Conservation (phyloP, 257 asterid species). For the Hygrophila difformis region DNA sequence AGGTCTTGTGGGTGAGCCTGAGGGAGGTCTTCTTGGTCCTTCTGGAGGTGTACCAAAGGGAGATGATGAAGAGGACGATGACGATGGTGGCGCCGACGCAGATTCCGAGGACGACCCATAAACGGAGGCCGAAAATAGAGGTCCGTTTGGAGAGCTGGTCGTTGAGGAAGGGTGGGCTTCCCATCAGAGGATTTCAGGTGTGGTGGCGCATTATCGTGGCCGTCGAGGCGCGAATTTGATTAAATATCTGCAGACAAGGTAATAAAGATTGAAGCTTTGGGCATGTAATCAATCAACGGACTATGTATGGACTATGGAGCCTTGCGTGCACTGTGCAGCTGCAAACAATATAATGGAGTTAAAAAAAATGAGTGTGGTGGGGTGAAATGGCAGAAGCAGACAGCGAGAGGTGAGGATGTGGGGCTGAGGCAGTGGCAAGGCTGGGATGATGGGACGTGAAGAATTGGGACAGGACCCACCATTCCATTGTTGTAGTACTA, state of each 20-base stretch:
- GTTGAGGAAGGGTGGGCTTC: conserved; percentile 28
- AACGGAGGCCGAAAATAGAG: conserved; percentile 61
- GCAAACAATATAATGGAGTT: no score
- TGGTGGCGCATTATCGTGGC: no score
- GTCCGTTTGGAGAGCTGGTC: conserved; percentile 48
- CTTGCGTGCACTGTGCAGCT: no score
- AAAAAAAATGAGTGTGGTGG: no score
- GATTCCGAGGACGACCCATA: conserved; percentile 75
- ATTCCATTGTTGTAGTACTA: no score
- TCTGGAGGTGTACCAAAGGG: conserved; percentile 64
- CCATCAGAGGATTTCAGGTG: no score
- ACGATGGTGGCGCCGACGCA: conserved; percentile 72
- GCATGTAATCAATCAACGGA: no score
- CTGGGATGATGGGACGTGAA: conserved; percentile 41
- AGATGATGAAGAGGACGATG: conserved; percentile 46
- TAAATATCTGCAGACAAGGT: no score
- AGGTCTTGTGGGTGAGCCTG: conserved; percentile 20
- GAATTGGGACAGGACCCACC: conserved; percentile 28
- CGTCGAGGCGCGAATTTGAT: no score
- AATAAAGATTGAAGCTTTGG: no score
- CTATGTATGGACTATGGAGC: no score
- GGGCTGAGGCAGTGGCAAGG: conserved; percentile 9
- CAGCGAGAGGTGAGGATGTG: not conserved
- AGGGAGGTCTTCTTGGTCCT: conserved; percentile 30
- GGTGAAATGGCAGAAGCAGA: no score